Evolutionary conservation across 208 protist species (phyloP), one percentile per base, ranked within the genome.

Genomic region (Porcisia deanei): DNA sequence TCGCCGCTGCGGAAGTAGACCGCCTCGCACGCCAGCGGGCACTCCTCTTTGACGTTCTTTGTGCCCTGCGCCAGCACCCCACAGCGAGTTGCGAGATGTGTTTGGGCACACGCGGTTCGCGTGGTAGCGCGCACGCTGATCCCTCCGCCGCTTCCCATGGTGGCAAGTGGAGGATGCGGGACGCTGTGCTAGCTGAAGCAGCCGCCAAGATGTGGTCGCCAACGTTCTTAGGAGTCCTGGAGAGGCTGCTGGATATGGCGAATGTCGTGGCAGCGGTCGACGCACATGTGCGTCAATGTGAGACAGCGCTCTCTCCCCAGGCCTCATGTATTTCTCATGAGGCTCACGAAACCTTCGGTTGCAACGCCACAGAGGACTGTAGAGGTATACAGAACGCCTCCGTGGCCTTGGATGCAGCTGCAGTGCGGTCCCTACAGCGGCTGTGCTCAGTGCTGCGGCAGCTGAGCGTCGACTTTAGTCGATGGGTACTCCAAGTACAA

Each of bases 21-120:
- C 25, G 53, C 43, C 34, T 57, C 30, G 65, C 73, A 12, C 73
- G 73, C 10, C 75, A 82, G 71, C 73, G 75, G 0, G 76, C 77
- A 54, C 59, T 94, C 22, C 75, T 95, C 43, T 88, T 88, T 71
- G 91, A 95, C 53, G 86, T 82, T 1, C 79, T 95, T 34, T 93
- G 87, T 65, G 88, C 91, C 0, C 57, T 95, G 53, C 81, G 83
- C 0, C 88, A 91, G 75, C 75, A 80, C 37, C 60, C 75, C 10
- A 92, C 81, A 18, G 53, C 64, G 7, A 83, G 77, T 67, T 94
- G 85, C 81, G 78, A 59, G 57, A 39, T 58, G n/a, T 37, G 34
- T 25, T 25, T 20, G 1, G 53, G 55, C 57, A n/a, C 10, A 8
- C 7, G 30, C 18, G 30, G 7, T 20, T 52, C 63, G 30, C 37